phyloP scores from a whole-genome alignment of 202 grass and related monocot species.

The Panicum virgatum region DNA sequence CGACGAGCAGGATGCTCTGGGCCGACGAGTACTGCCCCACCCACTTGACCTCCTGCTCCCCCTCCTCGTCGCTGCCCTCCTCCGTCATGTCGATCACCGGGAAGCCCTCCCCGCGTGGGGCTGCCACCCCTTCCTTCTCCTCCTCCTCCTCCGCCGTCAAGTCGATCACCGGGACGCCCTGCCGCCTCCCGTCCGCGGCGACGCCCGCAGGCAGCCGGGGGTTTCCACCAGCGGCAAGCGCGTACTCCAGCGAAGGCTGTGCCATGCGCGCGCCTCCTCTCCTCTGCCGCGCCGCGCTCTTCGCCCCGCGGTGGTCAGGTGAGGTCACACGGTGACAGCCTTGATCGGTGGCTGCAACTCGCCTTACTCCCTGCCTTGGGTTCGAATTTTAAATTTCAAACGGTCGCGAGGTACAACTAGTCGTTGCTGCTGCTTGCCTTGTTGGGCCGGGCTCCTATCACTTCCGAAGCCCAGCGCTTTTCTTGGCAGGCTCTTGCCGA shows the following conservation, averaged over 20 bases:
- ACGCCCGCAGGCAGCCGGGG: neutral
- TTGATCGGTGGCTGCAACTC: too few species aligned
- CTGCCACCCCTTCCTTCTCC: neutral
- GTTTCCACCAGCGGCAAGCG: neutral
- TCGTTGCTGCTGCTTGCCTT: too few species aligned
- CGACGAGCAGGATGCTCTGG: conserved; percentile 46
- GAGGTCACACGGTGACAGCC: neutral
- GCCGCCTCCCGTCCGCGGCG: neutral
- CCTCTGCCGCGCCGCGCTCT: neutral
- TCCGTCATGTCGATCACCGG: neutral
- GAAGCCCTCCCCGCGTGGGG: neutral
- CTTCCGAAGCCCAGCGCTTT: too few species aligned
- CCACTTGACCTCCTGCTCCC: conserved; percentile 31
- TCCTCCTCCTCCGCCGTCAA: neutral
- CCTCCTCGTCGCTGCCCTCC: neutral
- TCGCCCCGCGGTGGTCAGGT: neutral
- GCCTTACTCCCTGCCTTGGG: neutral
- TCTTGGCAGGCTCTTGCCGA: too few species aligned
- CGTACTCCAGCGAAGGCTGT: neutral
- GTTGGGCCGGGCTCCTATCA: too few species aligned
- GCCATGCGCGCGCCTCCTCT: neutral
- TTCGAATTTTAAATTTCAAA: neutral
- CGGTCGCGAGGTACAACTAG: too few species aligned
- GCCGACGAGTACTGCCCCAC: conserved; percentile 37
- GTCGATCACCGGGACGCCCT: neutral